A percentile compares a stretch with the other conserved stretches of the same genome.
phyloP scores from a whole-genome alignment of 768 basidiomycete genomes.

The Auriculariales sp. region DNA sequence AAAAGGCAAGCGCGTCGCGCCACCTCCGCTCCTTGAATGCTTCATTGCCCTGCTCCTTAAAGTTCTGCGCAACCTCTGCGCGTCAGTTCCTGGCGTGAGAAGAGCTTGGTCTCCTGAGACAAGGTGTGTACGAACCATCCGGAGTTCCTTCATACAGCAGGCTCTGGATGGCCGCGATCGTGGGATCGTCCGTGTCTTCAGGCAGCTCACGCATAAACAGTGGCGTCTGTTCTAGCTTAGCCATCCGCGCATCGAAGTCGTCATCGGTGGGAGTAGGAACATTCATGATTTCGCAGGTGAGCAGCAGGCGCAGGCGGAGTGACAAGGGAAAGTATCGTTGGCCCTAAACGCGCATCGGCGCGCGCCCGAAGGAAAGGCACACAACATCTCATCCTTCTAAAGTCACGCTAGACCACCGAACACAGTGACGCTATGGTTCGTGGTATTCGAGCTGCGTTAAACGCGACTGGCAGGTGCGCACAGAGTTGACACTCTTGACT shows the following conservation, averaged over 20 bases:
- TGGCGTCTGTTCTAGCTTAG: constrained; percentile 27
- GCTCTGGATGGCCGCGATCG: constrained; percentile 71
- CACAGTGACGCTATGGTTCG: background rate
- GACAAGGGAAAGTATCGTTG: no score
- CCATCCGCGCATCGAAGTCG: background rate
- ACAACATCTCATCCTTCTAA: no score
- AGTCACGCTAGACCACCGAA: no score
- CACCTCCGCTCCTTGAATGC: constrained; percentile 79
- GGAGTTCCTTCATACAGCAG: constrained; percentile 83
- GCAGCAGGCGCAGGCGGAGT: no score
- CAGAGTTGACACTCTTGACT: background rate
- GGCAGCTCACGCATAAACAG: constrained; percentile 90
- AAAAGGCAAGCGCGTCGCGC: constrained; percentile 80
- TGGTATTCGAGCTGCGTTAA: background rate
- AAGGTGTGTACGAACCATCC: constrained; percentile 56
- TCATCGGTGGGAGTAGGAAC: background rate
- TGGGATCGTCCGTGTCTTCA: constrained; percentile 47
- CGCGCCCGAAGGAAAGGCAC: no score
- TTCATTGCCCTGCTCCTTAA: constrained; percentile 93
- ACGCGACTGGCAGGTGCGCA: background rate
- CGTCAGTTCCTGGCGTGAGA: constrained; percentile 4
- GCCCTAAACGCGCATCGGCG: no score
- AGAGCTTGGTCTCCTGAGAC: background rate
- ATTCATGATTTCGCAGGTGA: background rate
- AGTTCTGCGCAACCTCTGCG: constrained; percentile 76